These are phyloP conservation scores for Malus sieversii DNA, from an alignment of 306 rosid genomes.

Conservation along the genomic window DNA sequence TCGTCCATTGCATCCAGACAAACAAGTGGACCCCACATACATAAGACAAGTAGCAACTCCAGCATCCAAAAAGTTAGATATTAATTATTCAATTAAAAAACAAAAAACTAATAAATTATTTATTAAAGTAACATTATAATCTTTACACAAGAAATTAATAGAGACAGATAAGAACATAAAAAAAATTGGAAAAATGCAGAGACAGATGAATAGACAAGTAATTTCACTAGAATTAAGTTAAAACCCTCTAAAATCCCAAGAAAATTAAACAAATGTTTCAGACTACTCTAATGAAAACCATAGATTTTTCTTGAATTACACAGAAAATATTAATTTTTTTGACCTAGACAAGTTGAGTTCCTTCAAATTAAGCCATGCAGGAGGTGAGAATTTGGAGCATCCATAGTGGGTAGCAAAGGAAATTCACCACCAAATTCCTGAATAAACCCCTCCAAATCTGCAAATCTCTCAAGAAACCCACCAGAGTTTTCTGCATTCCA, in stretches of 20 bases:
- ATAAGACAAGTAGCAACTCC: constrained; percentile 3
- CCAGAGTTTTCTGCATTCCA: constrained; percentile 39
- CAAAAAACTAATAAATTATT: neutral
- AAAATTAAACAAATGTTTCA: constrained; percentile 9
- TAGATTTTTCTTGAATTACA: neutral
- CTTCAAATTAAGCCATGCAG: constrained; percentile 40
- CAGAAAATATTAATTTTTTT: neutral
- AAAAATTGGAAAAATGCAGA: neutral
- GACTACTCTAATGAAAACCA: neutral
- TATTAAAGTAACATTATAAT: neutral
- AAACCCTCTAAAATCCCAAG: neutral
- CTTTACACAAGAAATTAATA: neutral
- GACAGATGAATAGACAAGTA: neutral
- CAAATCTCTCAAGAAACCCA: constrained; percentile 53
- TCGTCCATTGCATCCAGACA: neutral
- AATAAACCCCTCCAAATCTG: constrained; percentile 72
- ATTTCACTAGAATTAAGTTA: neutral
- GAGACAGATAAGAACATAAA: neutral
- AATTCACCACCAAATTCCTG: constrained; percentile 51
- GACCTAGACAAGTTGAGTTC: constrained; percentile 32
- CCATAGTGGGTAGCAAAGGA: constrained; percentile 46
- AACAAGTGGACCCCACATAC: neutral
- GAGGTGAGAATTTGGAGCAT: constrained; percentile 27
- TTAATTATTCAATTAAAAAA: neutral
- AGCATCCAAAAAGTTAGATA: neutral